These are phyloP conservation scores for Pontederia paniculata DNA, from an alignment of 176 grass and related monocot species.

Conservation along the genomic window DNA sequence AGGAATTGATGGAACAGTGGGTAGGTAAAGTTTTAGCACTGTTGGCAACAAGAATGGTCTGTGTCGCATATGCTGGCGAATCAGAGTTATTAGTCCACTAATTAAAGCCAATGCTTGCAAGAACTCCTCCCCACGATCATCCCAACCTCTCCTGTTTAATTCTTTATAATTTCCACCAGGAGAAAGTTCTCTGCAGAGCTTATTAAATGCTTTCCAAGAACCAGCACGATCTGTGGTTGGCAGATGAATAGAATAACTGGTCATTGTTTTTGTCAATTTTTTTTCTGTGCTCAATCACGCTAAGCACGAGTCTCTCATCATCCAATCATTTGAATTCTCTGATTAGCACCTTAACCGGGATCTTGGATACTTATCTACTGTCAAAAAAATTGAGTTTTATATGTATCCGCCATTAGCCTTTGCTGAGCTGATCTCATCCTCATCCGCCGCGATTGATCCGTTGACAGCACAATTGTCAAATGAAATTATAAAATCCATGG, in stretches of 20 bases:
- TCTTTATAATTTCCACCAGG: background rate
- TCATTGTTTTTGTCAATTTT: background rate
- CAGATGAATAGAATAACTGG: background rate
- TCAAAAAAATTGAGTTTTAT: background rate
- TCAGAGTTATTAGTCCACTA: no score
- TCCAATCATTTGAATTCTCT: background rate
- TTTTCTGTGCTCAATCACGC: background rate
- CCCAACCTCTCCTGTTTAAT: background rate
- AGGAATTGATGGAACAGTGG: no score
- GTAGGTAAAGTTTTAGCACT: no score
- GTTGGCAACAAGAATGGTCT: no score
- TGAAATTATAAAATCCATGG: background rate
- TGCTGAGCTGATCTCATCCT: background rate
- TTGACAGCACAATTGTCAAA: no score
- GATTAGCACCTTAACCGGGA: background rate
- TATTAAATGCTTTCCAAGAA: background rate
- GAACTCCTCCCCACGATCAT: constrained; percentile 1
- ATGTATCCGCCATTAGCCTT: background rate
- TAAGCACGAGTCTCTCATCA: background rate
- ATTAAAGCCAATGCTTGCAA: background rate
- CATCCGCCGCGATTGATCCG: background rate
- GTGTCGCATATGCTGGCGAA: no score
- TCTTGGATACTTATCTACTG: background rate
- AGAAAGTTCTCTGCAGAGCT: no score
- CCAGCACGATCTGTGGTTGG: background rate